phyloP scores from a whole-genome alignment of 2,329 filamentous ascomycete genomes.

The Thelonectria discophora region DNA sequence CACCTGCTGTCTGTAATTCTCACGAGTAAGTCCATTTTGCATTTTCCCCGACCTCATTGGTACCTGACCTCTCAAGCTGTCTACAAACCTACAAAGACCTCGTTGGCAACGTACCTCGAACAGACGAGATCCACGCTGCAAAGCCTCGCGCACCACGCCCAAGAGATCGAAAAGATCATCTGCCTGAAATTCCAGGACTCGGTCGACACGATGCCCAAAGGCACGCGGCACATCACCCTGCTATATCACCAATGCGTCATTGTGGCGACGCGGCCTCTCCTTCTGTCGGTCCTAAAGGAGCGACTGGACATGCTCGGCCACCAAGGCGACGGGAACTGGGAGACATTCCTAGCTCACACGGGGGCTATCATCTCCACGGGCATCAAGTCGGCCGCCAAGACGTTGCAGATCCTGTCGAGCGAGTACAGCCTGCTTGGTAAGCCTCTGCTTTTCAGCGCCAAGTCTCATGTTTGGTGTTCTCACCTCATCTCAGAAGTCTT shows the following conservation, averaged over 20 bases:
- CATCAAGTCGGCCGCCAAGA: slow-evolving; percentile 53
- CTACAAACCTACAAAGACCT: slow-evolving; percentile 48
- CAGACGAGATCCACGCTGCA: slow-evolving; percentile 48
- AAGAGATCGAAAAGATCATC: slow-evolving; percentile 51
- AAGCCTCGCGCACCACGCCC: slow-evolving; percentile 48
- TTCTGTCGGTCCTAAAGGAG: slow-evolving; percentile 51
- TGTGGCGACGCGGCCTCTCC: slow-evolving; percentile 49
- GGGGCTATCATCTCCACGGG: slow-evolving; percentile 49
- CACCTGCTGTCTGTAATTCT: slow-evolving; percentile 49
- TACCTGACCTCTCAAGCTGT: slow-evolving; percentile 20
- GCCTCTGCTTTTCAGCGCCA: neutral
- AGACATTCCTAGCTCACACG: slow-evolving; percentile 46
- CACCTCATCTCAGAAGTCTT: slow-evolving; percentile 44
- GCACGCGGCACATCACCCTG: slow-evolving; percentile 49
- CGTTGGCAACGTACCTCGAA: slow-evolving; percentile 47
- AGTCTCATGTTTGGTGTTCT: neutral
- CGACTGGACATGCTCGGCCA: slow-evolving; percentile 42
- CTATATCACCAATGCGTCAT: slow-evolving; percentile 54
- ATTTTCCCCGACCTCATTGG: neutral
- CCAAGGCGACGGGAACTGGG: slow-evolving; percentile 42
- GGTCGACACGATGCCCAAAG: slow-evolving; percentile 48
- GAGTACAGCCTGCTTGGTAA: slow-evolving; percentile 50
- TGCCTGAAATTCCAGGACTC: slow-evolving; percentile 45
- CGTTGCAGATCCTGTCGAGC: slow-evolving; percentile 48
- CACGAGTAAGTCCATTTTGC: slow-evolving; percentile 39